These are phyloP conservation scores for Paramecium bursaria DNA, from an alignment of 73 alveolate species.

Conservation along the genomic window DNA sequence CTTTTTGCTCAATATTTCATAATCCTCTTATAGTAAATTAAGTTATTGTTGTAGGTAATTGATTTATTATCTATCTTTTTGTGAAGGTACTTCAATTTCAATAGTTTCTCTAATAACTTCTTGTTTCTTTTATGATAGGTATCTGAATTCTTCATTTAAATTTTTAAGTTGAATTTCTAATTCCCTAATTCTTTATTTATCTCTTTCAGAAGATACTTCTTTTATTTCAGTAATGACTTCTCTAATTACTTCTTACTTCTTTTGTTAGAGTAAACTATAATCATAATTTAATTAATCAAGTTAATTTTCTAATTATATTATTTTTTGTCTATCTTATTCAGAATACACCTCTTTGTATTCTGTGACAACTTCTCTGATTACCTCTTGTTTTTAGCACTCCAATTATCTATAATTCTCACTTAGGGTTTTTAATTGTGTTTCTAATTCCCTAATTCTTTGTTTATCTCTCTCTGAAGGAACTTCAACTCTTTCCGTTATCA, in stretches of 20 bases:
- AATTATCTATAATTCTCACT: conserved; percentile 27
- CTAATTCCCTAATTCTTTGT: conserved; percentile 35
- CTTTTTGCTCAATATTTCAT: neutral
- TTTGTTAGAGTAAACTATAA: neutral
- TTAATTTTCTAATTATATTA: conserved; percentile 19
- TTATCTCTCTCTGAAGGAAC: conserved; percentile 21
- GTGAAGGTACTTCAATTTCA: conserved; percentile 38
- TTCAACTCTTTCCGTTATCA: conserved; percentile 22
- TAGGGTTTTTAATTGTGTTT: neutral
- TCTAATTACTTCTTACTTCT: conserved; percentile 16
- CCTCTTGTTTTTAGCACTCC: conserved; percentile 1
- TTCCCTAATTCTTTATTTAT: conserved; percentile 14
- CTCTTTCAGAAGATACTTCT: conserved; percentile 29
- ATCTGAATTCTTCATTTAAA: neutral
- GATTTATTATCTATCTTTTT: conserved; percentile 14
- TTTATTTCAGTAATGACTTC: conserved; percentile 28
- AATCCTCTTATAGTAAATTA: neutral
- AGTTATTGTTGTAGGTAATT: conserved; percentile 4
- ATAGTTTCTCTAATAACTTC: conserved; percentile 42
- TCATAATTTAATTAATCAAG: neutral
- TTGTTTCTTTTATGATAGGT: neutral
- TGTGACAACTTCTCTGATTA: conserved; percentile 21
- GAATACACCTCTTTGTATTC: conserved; percentile 5
- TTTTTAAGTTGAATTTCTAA: conserved; percentile 17
- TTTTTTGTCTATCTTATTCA: conserved; percentile 13